A percentile compares a stretch with the other conserved stretches of the same genome.
phyloP scores from a whole-genome alignment of 306 rosid species.

The Prunus fruticosa region DNA sequence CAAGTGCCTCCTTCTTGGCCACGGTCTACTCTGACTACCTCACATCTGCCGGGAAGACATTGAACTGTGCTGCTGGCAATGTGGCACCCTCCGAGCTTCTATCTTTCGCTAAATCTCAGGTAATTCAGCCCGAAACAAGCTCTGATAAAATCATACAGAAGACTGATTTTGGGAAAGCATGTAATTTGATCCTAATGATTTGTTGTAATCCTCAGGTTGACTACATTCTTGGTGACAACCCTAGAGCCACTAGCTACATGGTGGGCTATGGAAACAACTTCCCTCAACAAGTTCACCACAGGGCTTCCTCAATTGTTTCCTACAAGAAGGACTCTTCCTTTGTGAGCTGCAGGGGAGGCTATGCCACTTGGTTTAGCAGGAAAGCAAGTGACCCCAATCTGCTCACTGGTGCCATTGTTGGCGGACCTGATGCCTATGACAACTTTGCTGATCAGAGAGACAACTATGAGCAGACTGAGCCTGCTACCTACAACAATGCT shows the following conservation, averaged over 20 bases:
- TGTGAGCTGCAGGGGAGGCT: conserved; percentile 88
- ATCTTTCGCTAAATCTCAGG: conserved; percentile 81
- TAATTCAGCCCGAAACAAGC: background rate
- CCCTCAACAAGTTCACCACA: conserved; percentile 87
- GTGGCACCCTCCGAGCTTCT: conserved; percentile 67
- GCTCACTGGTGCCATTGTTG: conserved; percentile 86
- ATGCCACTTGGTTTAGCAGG: conserved; percentile 81
- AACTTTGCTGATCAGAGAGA: conserved; percentile 94
- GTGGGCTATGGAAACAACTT: conserved; percentile 89
- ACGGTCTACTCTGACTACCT: conserved; percentile 91
- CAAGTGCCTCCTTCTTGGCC: conserved; percentile 77
- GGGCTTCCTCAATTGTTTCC: conserved; percentile 94
- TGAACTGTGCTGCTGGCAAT: conserved; percentile 65
- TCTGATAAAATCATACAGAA: background rate
- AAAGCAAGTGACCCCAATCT: conserved; percentile 79
- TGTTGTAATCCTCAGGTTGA: conserved; percentile 59
- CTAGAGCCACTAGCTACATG: conserved; percentile 93
- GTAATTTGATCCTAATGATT: background rate
- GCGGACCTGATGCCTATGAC: conserved; percentile 98
- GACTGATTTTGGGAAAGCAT: background rate
- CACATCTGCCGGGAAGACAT: conserved; percentile 40
- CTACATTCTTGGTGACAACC: conserved; percentile 94
- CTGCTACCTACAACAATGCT: conserved; percentile 99
- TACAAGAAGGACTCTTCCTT: conserved; percentile 67
- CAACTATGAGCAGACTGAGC: conserved; percentile 94